phyloP scores from a whole-genome alignment of 2,329 filamentous ascomycete genomes.

The Exophiala spinifera region DNA sequence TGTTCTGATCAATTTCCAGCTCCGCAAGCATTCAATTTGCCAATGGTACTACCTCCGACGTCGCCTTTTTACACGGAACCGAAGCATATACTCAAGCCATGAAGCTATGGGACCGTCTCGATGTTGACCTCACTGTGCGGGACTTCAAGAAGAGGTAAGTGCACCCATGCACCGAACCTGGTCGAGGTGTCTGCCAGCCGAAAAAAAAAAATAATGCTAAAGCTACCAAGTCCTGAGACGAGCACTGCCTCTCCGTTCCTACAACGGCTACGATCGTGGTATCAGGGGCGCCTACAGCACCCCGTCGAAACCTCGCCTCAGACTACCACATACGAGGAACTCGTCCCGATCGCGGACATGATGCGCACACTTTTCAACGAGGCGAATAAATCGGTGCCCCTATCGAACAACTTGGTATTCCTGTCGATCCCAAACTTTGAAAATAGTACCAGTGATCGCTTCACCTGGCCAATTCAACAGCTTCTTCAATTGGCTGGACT shows the following conservation, averaged over 20 bases:
- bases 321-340: slow-evolving; percentile 1
- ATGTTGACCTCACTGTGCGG: background rate
- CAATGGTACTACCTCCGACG: slow-evolving; percentile 8
- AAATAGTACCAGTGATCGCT: slow-evolving; percentile 2
- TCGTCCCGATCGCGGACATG: slow-evolving; percentile 9
- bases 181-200: slow-evolving; percentile 1
- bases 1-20: slow-evolving; percentile 2
- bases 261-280: slow-evolving; percentile 5
- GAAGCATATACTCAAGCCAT: slow-evolving; percentile 8
- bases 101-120: slow-evolving; percentile 6
- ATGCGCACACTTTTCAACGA: slow-evolving; percentile 7
- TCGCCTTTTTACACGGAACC: slow-evolving; percentile 4
- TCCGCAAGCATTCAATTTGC: slow-evolving; percentile 11
- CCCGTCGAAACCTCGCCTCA: background rate
- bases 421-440: slow-evolving; percentile 11
- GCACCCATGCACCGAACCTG: background rate
- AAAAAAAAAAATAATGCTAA: too few species aligned
- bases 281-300: background rate
- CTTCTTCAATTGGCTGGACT: slow-evolving; percentile 10
- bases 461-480: slow-evolving; percentile 3
- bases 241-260: slow-evolving; percentile 1
- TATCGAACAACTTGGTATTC: slow-evolving; percentile 5
- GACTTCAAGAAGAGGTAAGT: background rate
- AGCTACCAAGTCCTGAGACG: slow-evolving; percentile 5
- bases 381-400: slow-evolving; percentile 7